A percentile compares a stretch with the other conserved stretches of the same genome.
Evolutionary conservation across 2,329 filamentous ascomycete species (phyloP).

Genomic region (Hirsutella thompsonii): DNA sequence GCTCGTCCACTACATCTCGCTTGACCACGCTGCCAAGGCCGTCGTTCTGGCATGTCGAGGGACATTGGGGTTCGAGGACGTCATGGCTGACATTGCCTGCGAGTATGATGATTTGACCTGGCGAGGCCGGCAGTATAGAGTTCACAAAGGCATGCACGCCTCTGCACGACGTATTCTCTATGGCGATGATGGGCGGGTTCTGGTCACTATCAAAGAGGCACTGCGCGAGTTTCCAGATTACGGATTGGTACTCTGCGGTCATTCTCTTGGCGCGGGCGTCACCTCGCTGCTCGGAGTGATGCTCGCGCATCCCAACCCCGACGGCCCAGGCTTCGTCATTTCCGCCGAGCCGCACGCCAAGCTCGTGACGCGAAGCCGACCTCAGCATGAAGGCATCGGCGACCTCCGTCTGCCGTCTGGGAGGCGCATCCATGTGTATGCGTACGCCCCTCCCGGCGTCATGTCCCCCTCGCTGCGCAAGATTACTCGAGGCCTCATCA

Average conservation of each 20-base stretch:
- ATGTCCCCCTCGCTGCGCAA: slow-evolving; percentile 58
- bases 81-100: slow-evolving; percentile 61
- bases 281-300: slow-evolving; percentile 59
- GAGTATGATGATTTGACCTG: slow-evolving; percentile 55
- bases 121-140: slow-evolving; percentile 52
- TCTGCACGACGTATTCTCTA: slow-evolving; percentile 56
- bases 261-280: slow-evolving; percentile 57
- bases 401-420: slow-evolving; percentile 47
- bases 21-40: slow-evolving; percentile 59
- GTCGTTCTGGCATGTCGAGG: slow-evolving; percentile 62
- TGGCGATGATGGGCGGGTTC: slow-evolving; percentile 52
- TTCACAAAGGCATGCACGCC: slow-evolving; percentile 64
- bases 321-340: slow-evolving; percentile 49
- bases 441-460: slow-evolving; percentile 62
- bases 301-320: slow-evolving; percentile 48
- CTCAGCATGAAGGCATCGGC: slow-evolving; percentile 9
- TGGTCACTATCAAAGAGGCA: slow-evolving; percentile 52
- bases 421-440: slow-evolving; percentile 65
- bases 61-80: slow-evolving; percentile 61
- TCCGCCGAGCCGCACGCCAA: slow-evolving; percentile 33
- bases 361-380: slow-evolving; percentile 20
- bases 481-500: slow-evolving; percentile 61
- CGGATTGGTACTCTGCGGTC: slow-evolving; percentile 55
- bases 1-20: slow-evolving; percentile 58
- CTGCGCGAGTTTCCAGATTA: slow-evolving; percentile 56